Conservation (phyloP, 2,329 filamentous ascomycete genomes). For the Davidsoniella australis region DNA sequence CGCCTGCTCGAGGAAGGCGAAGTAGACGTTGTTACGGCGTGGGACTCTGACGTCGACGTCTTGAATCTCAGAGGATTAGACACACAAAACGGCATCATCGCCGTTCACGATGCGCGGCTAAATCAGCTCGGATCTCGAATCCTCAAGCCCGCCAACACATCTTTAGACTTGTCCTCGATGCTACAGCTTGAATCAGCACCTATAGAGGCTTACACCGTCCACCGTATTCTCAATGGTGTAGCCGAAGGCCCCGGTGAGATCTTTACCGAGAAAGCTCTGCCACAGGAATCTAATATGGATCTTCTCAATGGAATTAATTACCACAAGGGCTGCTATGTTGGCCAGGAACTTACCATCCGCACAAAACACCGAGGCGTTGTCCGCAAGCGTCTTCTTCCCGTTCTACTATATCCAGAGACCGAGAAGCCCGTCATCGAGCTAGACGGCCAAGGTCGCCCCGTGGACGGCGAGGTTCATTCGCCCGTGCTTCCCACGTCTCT, state of each 20-base stretch:
- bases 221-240: conserved; percentile 64
- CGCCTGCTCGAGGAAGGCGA: conserved; percentile 49
- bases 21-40: conserved; percentile 53
- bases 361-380: conserved; percentile 91
- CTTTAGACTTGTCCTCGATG: background rate
- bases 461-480: too few relatives aligned
- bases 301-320: conserved; percentile 75
- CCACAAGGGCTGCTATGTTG: conserved; percentile 90
- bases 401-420: conserved; percentile 44
- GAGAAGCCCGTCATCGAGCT: conserved; percentile 14
- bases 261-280: conserved; percentile 50
- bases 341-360: conserved; percentile 89
- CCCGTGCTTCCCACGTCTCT: conserved; percentile 22
- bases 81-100: conserved; percentile 15
- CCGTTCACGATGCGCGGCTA: conserved; percentile 34
- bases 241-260: conserved; percentile 77
- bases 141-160: conserved; percentile 16
- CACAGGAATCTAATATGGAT: conserved; percentile 82
- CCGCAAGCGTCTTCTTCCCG: conserved; percentile 72
- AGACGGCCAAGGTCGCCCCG: too few relatives aligned
- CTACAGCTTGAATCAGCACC: background rate
- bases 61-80: conserved; percentile 1
- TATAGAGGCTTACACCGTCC: conserved; percentile 43
- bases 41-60: conserved; percentile 35
- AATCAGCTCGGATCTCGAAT: conserved; percentile 39